Conservation (phyloP, 2,329 filamentous ascomycete genomes). For the Arachnomyces sp. region DNA sequence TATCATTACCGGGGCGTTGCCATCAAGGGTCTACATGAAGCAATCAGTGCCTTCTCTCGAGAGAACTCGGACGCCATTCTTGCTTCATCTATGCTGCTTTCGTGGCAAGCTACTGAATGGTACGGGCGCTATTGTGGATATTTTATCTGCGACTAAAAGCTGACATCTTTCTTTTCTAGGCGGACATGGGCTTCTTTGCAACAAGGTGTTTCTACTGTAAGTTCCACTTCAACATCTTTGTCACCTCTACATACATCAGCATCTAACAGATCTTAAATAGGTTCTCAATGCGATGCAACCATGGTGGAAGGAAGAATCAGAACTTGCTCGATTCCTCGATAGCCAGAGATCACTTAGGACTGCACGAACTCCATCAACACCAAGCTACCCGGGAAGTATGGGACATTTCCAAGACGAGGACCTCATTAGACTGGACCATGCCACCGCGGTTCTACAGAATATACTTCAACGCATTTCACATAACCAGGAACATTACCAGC, state of each 20-base stretch:
- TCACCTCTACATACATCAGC: constrained; percentile 19
- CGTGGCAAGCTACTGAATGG: constrained; percentile 97
- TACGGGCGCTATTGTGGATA: constrained; percentile 55
- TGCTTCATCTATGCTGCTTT: constrained; percentile 82
- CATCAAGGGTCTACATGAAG: constrained; percentile 78
- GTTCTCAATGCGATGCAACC: constrained; percentile 85
- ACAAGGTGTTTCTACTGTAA: constrained; percentile 80
- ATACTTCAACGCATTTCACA: constrained; percentile 59
- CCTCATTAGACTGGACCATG: constrained; percentile 58
- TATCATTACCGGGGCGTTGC: constrained; percentile 83
- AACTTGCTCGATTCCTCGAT: constrained; percentile 41
- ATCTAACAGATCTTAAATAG: constrained; percentile 34
- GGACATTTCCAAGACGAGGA: constrained; percentile 53
- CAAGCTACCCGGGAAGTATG: constrained; percentile 20
- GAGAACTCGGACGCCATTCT: constrained; percentile 86
- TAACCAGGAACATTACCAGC: constrained; percentile 60
- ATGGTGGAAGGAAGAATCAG: constrained; percentile 77
- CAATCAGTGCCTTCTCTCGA: constrained; percentile 75
- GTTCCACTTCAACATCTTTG: constrained; percentile 24
- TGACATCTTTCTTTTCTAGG: constrained; percentile 50
- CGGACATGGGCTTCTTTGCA: constrained; percentile 88
- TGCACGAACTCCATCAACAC: constrained; percentile 26
- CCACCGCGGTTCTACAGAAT: constrained; percentile 54
- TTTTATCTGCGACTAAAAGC: constrained; percentile 30
- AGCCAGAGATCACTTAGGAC: constrained; percentile 31